Base-by-base conservation (phyloP, 2,329 filamentous ascomycete genomes). In the Trichoderma semiorbis region DNA sequence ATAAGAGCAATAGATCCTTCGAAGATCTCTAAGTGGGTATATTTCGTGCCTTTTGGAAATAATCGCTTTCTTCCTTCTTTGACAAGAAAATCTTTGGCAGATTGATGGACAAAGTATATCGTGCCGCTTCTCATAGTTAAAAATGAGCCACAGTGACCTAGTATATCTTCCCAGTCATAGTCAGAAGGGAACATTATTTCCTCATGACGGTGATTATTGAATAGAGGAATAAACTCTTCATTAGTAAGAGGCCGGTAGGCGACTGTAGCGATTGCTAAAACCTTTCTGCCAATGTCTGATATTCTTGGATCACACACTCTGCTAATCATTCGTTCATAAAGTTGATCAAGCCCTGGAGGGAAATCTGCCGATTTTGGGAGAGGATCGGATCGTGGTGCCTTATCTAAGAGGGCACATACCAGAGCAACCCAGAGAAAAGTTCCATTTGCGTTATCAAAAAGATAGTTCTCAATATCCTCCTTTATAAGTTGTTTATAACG, bases 1-100 rank as follows among this genome's bases (percentile, higher is more conserved):
- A 50, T 24, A 7, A 1, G 0, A 24, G 5, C 2, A 14, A 50
- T 50, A 12, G 43, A 50, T 0, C 3, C 11, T 3, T 7, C 2
- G 76, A 63, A 82, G 80, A 6, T 86, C 78, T 0, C 14, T 18
- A 76, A 50, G 69, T 85, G 81, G 18, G 75, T 71, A 3, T 75
- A 50, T n/a, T 67, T 53, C 3, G 57, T 36, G 2, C 80, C 78
- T 30, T 18, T 61, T 5, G 79, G 77, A 53, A 83, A 80, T 6
- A 83, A 14, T 72, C 53, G n/a, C 65, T n/a, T 7, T 63, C 67
- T 63, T 73, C 74, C 12, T 80, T 78, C n/a, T 75, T 68, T 80
- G 77, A 24, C 74, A 6, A 84, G 71, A 72, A 84, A 84, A 3
- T 85, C 83, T 72, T 84, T 83, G 0, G 81, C 84, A 3, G 82